These are phyloP conservation scores for Patellifolia procumbens DNA, from an alignment of 179 eudicot genomes.

Conservation along the genomic window DNA sequence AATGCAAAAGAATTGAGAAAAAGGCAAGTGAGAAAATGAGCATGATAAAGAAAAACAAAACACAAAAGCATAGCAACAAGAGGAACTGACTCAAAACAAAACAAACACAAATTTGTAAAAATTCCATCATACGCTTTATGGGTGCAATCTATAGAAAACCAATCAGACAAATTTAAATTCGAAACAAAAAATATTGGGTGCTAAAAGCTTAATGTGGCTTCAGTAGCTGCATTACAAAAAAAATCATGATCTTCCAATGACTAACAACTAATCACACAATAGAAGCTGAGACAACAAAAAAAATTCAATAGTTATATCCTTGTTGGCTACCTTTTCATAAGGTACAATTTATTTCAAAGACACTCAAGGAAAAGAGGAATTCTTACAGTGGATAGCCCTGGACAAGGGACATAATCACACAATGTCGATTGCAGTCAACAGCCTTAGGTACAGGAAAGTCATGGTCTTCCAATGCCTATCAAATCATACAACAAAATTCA, in stretches of 20 bases:
- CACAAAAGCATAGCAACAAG: not conserved
- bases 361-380: not conserved
- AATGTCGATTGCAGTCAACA: slow-evolving; percentile 92
- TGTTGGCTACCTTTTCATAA: not conserved
- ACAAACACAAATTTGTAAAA: not conserved
- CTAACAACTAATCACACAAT: too few relatives aligned
- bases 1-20: not conserved
- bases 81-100: not conserved
- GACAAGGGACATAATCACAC: slow-evolving; percentile 94
- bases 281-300: not conserved
- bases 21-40: not conserved
- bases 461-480: slow-evolving; percentile 84
- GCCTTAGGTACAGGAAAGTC: slow-evolving; percentile 94
- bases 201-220: not conserved
- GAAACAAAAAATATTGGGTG: not conserved
- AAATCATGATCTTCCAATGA: too few relatives aligned
- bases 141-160: not conserved
- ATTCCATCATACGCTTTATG: not conserved
- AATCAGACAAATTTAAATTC: not conserved
- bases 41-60: not conserved
- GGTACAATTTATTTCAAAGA: not conserved
- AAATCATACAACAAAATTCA: slow-evolving; percentile 25
- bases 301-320: not conserved
- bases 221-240: not conserved
- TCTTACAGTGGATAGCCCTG: slow-evolving; percentile 96